These are phyloP conservation scores for Combretum micranthum DNA, from an alignment of 345 rosid species.

Conservation along the genomic window DNA sequence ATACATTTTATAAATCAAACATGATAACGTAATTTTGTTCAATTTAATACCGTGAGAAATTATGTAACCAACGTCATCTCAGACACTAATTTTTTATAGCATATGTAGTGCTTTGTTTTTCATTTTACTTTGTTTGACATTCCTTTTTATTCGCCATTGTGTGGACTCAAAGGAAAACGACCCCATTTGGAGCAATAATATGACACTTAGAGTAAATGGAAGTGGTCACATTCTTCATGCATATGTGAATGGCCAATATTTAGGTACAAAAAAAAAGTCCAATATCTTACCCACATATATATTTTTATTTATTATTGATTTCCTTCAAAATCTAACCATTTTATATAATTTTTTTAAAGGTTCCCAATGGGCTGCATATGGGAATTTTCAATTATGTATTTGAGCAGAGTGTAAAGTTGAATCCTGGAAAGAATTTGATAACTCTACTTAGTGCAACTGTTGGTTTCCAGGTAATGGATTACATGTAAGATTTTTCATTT, in stretches of 20 bases:
- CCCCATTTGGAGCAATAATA: slow-evolving; percentile 36
- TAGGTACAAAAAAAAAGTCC: slow-evolving; percentile 21
- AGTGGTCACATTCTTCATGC: slow-evolving; percentile 53
- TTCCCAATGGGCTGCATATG: slow-evolving; percentile 28
- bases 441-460: slow-evolving; percentile 51
- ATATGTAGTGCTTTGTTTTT: accelerated
- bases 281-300: neutral
- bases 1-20: no score
- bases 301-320: neutral
- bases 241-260: slow-evolving; percentile 40
- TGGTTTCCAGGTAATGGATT: slow-evolving; percentile 38
- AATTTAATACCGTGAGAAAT: no score
- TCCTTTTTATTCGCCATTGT: slow-evolving; percentile 6
- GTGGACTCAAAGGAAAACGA: slow-evolving; percentile 32
- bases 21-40: no score
- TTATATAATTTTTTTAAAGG: slow-evolving; percentile 15
- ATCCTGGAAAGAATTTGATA: slow-evolving; percentile 35
- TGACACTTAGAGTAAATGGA: slow-evolving; percentile 34
- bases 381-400: slow-evolving; percentile 26
- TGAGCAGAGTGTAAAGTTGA: slow-evolving; percentile 27
- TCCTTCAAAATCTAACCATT: neutral
- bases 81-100: no score
- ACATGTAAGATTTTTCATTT: neutral
- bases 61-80: no score
- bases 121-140: no score